Base-by-base conservation (phyloP, 2,329 filamentous ascomycete species). In the Arthrobotrys conoides region DNA sequence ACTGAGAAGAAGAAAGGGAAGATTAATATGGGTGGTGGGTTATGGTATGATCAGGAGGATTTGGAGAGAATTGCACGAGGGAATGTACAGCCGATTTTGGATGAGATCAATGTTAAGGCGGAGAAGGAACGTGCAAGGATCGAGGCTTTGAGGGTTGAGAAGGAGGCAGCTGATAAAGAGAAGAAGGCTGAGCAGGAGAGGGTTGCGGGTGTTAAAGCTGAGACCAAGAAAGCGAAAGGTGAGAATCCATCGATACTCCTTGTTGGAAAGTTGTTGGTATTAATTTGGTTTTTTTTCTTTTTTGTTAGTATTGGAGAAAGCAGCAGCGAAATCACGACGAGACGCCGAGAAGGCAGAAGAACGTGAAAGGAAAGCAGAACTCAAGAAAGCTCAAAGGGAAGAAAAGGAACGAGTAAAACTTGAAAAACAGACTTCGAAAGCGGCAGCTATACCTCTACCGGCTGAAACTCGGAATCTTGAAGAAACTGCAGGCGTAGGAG, bases 21-120 rank as follows among this genome's bases (percentile, higher is more conserved):
- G 24, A 79, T 79, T 20, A 59, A 79, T 48, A 79, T 79, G 70
- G 76, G 76, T 48, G 76, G 76, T 2, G 76, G 76, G 0, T 38
- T 79, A n/a, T 79, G 76, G 76, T 79, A 75, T 22, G 69, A 73
- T 30, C 44, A 61, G 22, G 76, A 79, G 27, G 76, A 79, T 61
- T 41, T 79, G 10, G 71, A 79, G n/a, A 64, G 71, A n/a, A 73
- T 73, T 9, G 76, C 76, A 3, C 46, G 64, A 22, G 76, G 70
- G 5, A 79, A 79, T 46, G 76, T 79, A 10, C 69, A 79, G 70
- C 76, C 76, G 5, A 73, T 79, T 16, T 44, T 79, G 22, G 76
- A 79, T 44, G 76, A 79, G 16, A 79, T 79, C n/a, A 75, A 79
- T 51, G 70, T 64, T 14, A 75, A 73, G 27, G 76, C 76, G 1